Base-by-base conservation (phyloP, 2,329 filamentous ascomycete genomes). In the Rugonectria rugulosa region DNA sequence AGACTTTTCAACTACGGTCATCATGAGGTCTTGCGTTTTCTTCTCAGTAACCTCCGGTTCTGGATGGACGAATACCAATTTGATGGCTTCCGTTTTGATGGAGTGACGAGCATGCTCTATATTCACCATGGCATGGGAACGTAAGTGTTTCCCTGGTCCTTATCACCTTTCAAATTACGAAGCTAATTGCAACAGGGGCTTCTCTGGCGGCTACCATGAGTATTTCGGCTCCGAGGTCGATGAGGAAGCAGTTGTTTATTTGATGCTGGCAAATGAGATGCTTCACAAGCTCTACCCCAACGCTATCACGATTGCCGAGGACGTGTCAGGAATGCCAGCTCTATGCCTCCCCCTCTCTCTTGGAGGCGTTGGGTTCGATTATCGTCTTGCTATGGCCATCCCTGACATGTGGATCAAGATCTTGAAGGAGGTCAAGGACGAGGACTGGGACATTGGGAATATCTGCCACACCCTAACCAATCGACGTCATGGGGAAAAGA, bases 341-440 rank as follows among this genome's bases (percentile, higher is more conserved):
- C 81, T 99, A 42, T 98, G 95, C 74, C 76, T 99, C 31, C 87
- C 91, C 6, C 79, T 97, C 32, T 88, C 89, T 1, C 80, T 97
- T 2, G 95, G 95, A 15, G 95, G 95, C 59, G 87, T 98, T 64
- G 95, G 95, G 21, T 99, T 99, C 72, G 95, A 99, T 76, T 99
- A 99, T 75, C 87, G 95, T 64, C 85, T 99, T 26, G 93, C 93
- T 51, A 99, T 99, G 95, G 95, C 95, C 5, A 88, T 99, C 60
- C 95, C 95, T 4, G 95, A 99, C 73, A 91, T 99, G 86, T 99
- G 96, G 87, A 99, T 99, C 82, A 99, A 99, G 78, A 91, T 96
- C 71, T 76, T 98, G 59, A 99, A 99, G 75, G 95, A 99, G 77
- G 87, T 92, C 73, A 83, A 89, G 69, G 95, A 99, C 68, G 84